phyloP scores from a whole-genome alignment of 2,329 filamentous ascomycete genomes.

The Phyllosticta citribraziliensis region DNA sequence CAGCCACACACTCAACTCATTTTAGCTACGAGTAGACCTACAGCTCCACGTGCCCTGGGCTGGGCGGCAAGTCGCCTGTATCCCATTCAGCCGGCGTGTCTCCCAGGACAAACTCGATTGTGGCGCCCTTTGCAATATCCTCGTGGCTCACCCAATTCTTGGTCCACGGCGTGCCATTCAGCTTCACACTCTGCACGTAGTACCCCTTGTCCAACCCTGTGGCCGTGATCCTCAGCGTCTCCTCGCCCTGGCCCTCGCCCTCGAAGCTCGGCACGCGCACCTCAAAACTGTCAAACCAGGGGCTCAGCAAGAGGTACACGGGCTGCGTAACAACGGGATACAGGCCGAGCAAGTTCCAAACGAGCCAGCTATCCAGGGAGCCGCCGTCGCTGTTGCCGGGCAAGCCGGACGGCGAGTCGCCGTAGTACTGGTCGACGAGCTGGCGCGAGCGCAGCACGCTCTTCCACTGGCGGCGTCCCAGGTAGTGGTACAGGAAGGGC shows the following conservation, averaged over 20 bases:
- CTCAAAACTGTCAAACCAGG: slow-evolving; percentile 27
- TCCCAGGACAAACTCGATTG: slow-evolving; percentile 56
- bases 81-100: slow-evolving; percentile 44
- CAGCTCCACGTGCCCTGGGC: slow-evolving; percentile 32
- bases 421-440: slow-evolving; percentile 25
- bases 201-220: slow-evolving; percentile 33
- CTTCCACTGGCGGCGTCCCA: slow-evolving; percentile 26
- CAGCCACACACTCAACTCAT: not conserved
- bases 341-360: slow-evolving; percentile 38
- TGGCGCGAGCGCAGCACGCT: slow-evolving; percentile 25
- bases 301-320: slow-evolving; percentile 30
- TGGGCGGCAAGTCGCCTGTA: slow-evolving; percentile 51
- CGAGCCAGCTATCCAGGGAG: slow-evolving; percentile 38
- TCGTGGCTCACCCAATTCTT: slow-evolving; percentile 48
- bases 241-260: slow-evolving; percentile 13
- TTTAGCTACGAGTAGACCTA: not conserved
- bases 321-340: slow-evolving; percentile 34
- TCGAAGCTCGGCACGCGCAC: slow-evolving; percentile 17
- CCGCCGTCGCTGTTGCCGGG: slow-evolving; percentile 36
- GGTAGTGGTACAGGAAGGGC: slow-evolving; percentile 19
- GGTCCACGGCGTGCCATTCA: slow-evolving; percentile 43
- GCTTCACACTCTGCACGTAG: slow-evolving; percentile 44
- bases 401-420: slow-evolving; percentile 23
- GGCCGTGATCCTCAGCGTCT: slow-evolving; percentile 39
- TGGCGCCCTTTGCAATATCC: slow-evolving; percentile 43